Evolutionary conservation across 2,329 filamentous ascomycete genomes (phyloP).

Genomic region (Colletotrichum graminicola): DNA sequence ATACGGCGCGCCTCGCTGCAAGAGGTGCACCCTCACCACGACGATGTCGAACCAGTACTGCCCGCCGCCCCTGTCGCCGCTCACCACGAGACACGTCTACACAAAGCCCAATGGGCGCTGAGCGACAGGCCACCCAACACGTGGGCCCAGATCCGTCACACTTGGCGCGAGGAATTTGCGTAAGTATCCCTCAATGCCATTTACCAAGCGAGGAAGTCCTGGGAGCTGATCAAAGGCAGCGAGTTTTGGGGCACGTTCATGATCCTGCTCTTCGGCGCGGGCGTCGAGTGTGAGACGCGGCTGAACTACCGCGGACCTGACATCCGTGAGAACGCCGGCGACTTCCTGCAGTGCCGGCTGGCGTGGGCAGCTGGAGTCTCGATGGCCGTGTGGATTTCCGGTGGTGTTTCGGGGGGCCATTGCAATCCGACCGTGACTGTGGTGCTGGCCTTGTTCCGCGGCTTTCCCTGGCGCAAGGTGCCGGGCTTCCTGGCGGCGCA

Average conservation of each 20-base stretch:
- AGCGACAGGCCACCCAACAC: conserved; percentile 34
- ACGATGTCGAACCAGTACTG: conserved; percentile 34
- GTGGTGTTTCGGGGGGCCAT: conserved; percentile 48
- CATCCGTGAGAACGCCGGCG: conserved; percentile 36
- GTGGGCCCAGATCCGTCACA: conserved; percentile 33
- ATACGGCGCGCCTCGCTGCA: conserved; percentile 33
- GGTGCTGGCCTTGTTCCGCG: conserved; percentile 51
- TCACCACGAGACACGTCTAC: conserved; percentile 35
- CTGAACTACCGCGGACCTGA: conserved; percentile 25
- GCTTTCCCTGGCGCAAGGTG: conserved; percentile 53
- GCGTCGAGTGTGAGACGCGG: conserved; percentile 38
- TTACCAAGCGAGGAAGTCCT: no score
- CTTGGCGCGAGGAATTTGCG: conserved; percentile 37
- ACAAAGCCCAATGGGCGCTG: conserved; percentile 40
- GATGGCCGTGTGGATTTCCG: conserved; percentile 40
- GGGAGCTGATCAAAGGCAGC: conserved; percentile 6
- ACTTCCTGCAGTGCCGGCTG: conserved; percentile 37
- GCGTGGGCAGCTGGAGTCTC: conserved; percentile 37
- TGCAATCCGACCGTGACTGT: conserved; percentile 54
- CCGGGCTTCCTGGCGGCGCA: conserved; percentile 48
- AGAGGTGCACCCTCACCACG: conserved; percentile 36
- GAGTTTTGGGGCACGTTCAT: conserved; percentile 40
- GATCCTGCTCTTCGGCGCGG: conserved; percentile 38
- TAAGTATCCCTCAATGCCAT: neutral
- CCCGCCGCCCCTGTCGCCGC: conserved; percentile 35